These are phyloP conservation scores for Cryphonectria radicalis DNA, from an alignment of 2,329 filamentous ascomycete species.

Conservation along the genomic window DNA sequence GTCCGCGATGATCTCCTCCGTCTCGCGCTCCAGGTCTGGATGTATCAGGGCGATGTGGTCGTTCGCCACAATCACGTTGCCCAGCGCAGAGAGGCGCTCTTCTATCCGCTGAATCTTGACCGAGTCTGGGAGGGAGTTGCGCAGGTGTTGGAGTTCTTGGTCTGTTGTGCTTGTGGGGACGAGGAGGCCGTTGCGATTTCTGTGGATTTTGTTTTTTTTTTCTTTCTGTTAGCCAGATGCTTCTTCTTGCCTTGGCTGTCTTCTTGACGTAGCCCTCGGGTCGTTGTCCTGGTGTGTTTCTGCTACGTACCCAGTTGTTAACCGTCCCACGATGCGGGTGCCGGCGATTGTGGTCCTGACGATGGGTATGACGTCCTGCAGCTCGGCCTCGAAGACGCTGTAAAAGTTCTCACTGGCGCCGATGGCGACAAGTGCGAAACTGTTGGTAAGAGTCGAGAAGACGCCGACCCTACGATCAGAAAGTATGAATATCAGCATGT, in stretches of 20 bases:
- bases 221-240: conserved; percentile 25
- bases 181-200: conserved; percentile 94
- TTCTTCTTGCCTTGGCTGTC: not conserved
- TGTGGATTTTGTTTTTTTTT: conserved; percentile 38
- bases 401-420: conserved; percentile 99
- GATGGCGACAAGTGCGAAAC: conserved; percentile 90
- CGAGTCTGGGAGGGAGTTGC: conserved; percentile 88
- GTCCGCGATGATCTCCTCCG: conserved; percentile 97
- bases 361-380: conserved; percentile 96
- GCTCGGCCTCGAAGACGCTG: conserved; percentile 96
- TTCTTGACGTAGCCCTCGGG: not conserved
- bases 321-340: conserved; percentile 90
- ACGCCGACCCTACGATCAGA: conserved; percentile 77
- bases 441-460: conserved; percentile 95
- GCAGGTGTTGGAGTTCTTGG: conserved; percentile 96
- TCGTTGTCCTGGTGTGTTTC: not conserved
- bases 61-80: conserved; percentile 95
- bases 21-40: conserved; percentile 95
- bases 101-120: conserved; percentile 98
- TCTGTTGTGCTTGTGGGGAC: conserved; percentile 96
- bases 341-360: conserved; percentile 96
- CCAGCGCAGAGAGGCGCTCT: conserved; percentile 91
- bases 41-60: conserved; percentile 97
- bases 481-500: conserved; percentile 31
- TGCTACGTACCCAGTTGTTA: conserved; percentile 79